Evolutionary conservation across 73 alveolate genomes (phyloP).

Genomic region (Blepharisma japonicum): DNA sequence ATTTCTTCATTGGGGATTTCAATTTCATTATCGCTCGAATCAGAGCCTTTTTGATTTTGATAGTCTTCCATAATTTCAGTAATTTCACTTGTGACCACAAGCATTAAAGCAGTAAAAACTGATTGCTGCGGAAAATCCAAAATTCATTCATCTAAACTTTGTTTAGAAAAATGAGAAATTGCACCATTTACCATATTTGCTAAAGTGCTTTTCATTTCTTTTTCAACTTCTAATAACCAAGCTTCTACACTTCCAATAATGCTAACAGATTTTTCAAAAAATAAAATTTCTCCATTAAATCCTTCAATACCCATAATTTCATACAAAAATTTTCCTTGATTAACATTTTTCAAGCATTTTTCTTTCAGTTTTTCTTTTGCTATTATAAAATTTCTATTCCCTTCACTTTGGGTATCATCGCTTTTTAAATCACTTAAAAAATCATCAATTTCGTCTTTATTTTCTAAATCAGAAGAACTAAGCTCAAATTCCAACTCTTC

Average conservation of each 20-base stretch:
- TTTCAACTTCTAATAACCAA: conserved; percentile 59
- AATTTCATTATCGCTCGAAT: conserved; percentile 19
- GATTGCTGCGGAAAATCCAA: conserved; percentile 60
- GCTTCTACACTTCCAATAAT: conserved; percentile 43
- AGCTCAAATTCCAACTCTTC: conserved; percentile 20
- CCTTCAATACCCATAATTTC: conserved; percentile 58
- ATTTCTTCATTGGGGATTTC: conserved; percentile 34
- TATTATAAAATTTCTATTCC: not conserved
- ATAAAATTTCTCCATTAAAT: conserved; percentile 50
- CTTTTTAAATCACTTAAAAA: too few relatives aligned
- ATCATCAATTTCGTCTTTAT: too few relatives aligned
- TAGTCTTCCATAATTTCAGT: conserved; percentile 63
- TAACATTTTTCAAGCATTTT: conserved; percentile 12
- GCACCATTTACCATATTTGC: conserved; percentile 53
- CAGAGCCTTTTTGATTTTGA: not conserved
- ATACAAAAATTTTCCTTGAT: conserved; percentile 32
- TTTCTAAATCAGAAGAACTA: too few relatives aligned
- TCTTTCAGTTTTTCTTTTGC: conserved; percentile 20
- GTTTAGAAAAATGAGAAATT: conserved; percentile 60
- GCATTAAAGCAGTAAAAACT: conserved; percentile 59
- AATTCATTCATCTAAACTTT: conserved; percentile 70
- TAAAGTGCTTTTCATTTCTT: conserved; percentile 60
- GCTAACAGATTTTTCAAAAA: conserved; percentile 50
- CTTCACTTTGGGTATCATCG: too few relatives aligned
- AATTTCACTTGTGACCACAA: conserved; percentile 66